Evolutionary conservation across 306 rosid genomes (phyloP), one percentile per base, ranked within the genome.

Genomic region (Erythrophleum fordii): DNA sequence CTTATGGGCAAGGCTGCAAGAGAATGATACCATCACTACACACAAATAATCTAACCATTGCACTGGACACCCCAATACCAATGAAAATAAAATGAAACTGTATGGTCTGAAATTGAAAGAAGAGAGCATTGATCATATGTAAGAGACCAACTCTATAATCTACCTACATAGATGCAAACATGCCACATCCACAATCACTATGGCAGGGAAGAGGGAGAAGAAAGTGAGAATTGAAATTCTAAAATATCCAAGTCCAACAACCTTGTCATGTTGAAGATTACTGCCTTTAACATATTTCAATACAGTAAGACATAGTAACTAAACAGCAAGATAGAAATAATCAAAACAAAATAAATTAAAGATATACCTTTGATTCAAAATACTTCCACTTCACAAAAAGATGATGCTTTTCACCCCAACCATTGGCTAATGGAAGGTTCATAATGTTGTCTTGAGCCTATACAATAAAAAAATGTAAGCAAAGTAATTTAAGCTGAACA

Each of bases 371-470:
- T 71, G 98, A 91, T 85, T 96, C 99, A 55, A 72, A 77, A 73
- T 90, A 92, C 80, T 96, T 92, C 98, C 99, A 96, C 85, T 92
- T 96, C 72, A 96, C 97, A 79, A 44, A 90, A 82, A 55, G 90
- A 49, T 73, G 58, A 65, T 96, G 99, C 69, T 96, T 96, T 88
- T 96, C 97, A 61, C 97, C 99, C 99, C 98, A 96, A 69, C 99
- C 95, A 85, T 93, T 93, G 8, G 92, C 59, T 69, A 96, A 78
- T 35, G 97, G 94, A 83, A 93, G 98, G 85, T 92, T 96, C 93
- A 78, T 93, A 67, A 96, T 85, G 85, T 96, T 96, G 85, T 96
- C 99, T 84, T 95, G 99, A 78, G 99, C 93, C 99, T 95, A 93
- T 77, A 88, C 82, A 87, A 37, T 69, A 42, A 85, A n/a, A n/a